Evolutionary conservation across 495 filamentous ascomycete species (phyloP), one percentile per base, ranked within the genome.

Genomic region (Xylaria venustula): DNA sequence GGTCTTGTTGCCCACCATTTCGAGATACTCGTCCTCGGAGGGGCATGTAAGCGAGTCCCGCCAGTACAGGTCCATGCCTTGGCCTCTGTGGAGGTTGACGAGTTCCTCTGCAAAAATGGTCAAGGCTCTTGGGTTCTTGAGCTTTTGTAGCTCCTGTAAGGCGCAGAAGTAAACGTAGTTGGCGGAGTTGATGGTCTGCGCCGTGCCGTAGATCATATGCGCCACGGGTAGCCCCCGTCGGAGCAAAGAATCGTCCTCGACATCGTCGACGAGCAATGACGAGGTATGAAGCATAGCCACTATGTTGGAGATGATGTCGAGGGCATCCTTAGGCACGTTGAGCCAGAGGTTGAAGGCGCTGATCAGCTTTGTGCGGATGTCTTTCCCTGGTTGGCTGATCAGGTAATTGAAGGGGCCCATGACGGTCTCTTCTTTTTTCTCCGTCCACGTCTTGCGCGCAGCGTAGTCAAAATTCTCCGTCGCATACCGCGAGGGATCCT

Each of bases 1-100:
- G 3, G 94, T 99, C 75, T 99, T 98, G 77, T 98, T 98, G 64
- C 87, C 87, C 42, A 98, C 95, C 94, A 98, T 98, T 73, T 98
- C 93, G 15, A 98, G 84, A 76, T 98, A 98, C 70, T 98, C 93
- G 62, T 96, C 92, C 75, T 98, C 93, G 46, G 85, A 92, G 26
- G 94, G 94, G 72, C 92, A 97, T 30, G 87, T 96, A 50, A 97
- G 80, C 6, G 90, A 92, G 75, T 98, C 94, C 12, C 94, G 84
- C 94, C 94, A 99, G 79, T 90, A 97, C 52, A 99, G 83, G 68
- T 99, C 94, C 90, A 98, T 95, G 40, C 94, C 94, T 69, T 99
- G 94, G 11, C 94, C 94, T 32, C 93, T 84, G 76, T 98, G 95
- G 20, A 98, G 86, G 73, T 98, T 96, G 37, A 97, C 73, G 23